Conservation (phyloP, 2,329 filamentous ascomycete genomes). For the Aspergillus quadricinctus region DNA sequence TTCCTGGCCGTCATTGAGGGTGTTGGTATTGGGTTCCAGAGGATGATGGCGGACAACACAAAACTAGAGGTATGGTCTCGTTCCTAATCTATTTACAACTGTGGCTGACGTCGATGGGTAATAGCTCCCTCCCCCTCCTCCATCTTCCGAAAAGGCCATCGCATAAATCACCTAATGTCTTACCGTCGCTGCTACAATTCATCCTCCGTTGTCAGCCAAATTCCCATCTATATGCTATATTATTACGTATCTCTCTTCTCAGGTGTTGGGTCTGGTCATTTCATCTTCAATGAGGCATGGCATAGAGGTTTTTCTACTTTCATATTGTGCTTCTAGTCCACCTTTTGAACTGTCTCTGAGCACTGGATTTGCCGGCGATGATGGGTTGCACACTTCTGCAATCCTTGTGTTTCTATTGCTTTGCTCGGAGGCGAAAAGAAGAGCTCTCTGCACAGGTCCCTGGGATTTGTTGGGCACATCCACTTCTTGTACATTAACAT, state of each 20-base stretch:
- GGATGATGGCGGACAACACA: constrained; percentile 88
- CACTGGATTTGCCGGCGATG: constrained; percentile 26
- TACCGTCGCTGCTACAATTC: constrained; percentile 11
- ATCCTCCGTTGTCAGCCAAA: constrained; percentile 16
- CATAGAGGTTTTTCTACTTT: constrained; percentile 31
- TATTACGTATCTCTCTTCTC: constrained; percentile 35
- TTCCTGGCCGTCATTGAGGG: constrained; percentile 95
- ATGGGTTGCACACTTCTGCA: constrained; percentile 24
- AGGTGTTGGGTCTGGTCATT: constrained; percentile 35
- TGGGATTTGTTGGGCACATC: constrained; percentile 9
- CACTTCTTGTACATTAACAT: constrained; percentile 33
- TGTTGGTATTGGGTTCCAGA: constrained; percentile 90
- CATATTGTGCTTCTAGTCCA: constrained; percentile 24
- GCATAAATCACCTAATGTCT: constrained; percentile 22
- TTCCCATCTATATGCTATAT: constrained; percentile 19
- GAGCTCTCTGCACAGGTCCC: constrained; percentile 8
- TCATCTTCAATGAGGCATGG: constrained; percentile 29
- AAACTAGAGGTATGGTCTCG: constrained; percentile 63
- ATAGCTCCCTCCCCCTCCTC: constrained; percentile 35
- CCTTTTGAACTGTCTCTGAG: constrained; percentile 20
- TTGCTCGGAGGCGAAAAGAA: constrained; percentile 15
- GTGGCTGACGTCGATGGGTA: not conserved
- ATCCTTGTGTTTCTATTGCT: constrained; percentile 16
- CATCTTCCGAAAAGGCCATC: constrained; percentile 33
- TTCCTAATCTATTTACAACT: not conserved